phyloP scores from a whole-genome alignment of 2,329 filamentous ascomycete genomes.

The Pseudogymnoascus sp. region DNA sequence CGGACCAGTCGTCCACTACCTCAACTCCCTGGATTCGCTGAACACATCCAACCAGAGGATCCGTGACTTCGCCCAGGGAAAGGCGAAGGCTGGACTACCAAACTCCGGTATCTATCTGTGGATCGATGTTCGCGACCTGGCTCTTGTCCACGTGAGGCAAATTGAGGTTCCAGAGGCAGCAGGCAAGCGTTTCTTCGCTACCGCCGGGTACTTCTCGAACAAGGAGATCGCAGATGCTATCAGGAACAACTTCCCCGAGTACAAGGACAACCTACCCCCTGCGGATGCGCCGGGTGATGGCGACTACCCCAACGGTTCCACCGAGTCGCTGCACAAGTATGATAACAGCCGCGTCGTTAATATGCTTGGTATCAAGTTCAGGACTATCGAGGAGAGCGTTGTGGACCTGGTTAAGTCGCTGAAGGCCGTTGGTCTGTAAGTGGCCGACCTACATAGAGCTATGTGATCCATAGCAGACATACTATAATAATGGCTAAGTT shows the following conservation, averaged over 20 bases:
- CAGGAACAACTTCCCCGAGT: slow-evolving; percentile 44
- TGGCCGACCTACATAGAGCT: neutral
- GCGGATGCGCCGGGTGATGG: slow-evolving; percentile 29
- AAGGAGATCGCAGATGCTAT: slow-evolving; percentile 49
- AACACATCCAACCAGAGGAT: slow-evolving; percentile 68
- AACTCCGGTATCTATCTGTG: slow-evolving; percentile 51
- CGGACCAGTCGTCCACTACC: slow-evolving; percentile 54
- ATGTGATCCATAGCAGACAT: neutral
- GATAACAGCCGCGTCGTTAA: slow-evolving; percentile 47
- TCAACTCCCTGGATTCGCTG: slow-evolving; percentile 52
- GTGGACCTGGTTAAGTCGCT: slow-evolving; percentile 45
- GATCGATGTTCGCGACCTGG: slow-evolving; percentile 54
- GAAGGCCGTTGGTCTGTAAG: slow-evolving; percentile 19
- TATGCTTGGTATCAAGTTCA: slow-evolving; percentile 53
- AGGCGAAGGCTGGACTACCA: slow-evolving; percentile 47
- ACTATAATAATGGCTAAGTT: neutral
- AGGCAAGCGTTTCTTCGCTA: slow-evolving; percentile 54
- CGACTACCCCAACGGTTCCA: slow-evolving; percentile 22
- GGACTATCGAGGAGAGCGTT: slow-evolving; percentile 47
- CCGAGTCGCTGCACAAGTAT: slow-evolving; percentile 42
- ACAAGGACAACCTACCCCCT: slow-evolving; percentile 39
- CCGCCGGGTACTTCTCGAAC: slow-evolving; percentile 52
- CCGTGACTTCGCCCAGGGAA: slow-evolving; percentile 53
- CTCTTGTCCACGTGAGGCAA: slow-evolving; percentile 53
- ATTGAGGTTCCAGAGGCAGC: slow-evolving; percentile 48